These are phyloP conservation scores for Aureobasidium namibiae DNA, from an alignment of 2,329 filamentous ascomycete genomes.

Conservation along the genomic window DNA sequence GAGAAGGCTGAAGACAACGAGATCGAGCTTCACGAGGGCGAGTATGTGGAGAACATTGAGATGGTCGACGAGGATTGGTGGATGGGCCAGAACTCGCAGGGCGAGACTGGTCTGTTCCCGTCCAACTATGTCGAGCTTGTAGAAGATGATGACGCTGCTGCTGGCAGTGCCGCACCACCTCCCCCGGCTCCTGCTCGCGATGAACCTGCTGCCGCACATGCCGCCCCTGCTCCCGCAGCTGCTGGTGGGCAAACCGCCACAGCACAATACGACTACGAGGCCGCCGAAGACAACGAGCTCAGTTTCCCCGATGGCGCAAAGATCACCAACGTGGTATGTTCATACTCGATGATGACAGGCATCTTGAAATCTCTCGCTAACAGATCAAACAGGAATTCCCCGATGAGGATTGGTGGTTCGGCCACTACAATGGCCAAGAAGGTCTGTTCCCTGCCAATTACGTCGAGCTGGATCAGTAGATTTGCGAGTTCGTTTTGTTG, in stretches of 20 bases:
- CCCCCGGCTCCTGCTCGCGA: slow-evolving; percentile 24
- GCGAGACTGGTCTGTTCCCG: slow-evolving; percentile 86
- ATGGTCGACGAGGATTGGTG: slow-evolving; percentile 99
- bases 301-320: slow-evolving; percentile 86
- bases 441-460: slow-evolving; percentile 67
- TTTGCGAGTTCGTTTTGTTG: neutral
- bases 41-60: slow-evolving; percentile 83
- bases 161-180: slow-evolving; percentile 34
- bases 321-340: slow-evolving; percentile 66
- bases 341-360: neutral
- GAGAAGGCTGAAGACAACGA: slow-evolving; percentile 98
- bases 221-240: slow-evolving; percentile 29
- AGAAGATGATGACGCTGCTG: slow-evolving; percentile 45
- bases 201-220: slow-evolving; percentile 25
- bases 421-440: slow-evolving; percentile 67
- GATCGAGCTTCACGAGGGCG: slow-evolving; percentile 80
- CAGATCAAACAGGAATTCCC: slow-evolving; percentile 69
- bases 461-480: slow-evolving; percentile 38
- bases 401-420: slow-evolving; percentile 98
- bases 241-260: slow-evolving; percentile 53
- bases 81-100: slow-evolving; percentile 81
- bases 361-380: slow-evolving; percentile 20
- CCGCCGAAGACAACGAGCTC: slow-evolving; percentile 80
- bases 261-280: slow-evolving; percentile 92
- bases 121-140: slow-evolving; percentile 93